Evolutionary conservation across 768 basidiomycete species (phyloP).

Genomic region (Agrocybe chaxingu): DNA sequence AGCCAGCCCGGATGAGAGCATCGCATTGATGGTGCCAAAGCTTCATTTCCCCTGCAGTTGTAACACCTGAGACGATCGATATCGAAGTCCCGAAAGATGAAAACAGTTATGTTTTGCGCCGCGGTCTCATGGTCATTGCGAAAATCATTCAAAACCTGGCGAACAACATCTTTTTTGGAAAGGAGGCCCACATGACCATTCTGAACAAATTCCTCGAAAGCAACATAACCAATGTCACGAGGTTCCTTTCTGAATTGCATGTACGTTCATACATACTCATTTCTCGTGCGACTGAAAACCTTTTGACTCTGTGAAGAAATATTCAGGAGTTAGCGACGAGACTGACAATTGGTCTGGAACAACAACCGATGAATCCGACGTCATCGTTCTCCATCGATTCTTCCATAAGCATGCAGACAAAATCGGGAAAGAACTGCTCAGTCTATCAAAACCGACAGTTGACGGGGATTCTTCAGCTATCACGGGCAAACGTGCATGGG

Average conservation of each 20-base stretch:
- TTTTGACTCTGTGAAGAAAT: conserved; percentile 27
- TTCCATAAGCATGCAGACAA: conserved; percentile 84
- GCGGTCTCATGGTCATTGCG: conserved; percentile 82
- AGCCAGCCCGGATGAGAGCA: neutral
- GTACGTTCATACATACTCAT: conserved; percentile 34
- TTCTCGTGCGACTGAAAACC: neutral
- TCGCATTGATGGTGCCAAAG: conserved; percentile 32
- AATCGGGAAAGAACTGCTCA: conserved; percentile 82
- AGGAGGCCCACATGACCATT: conserved; percentile 82
- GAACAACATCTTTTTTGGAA: conserved; percentile 92
- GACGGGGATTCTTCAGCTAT: conserved; percentile 56
- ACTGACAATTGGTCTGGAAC: conserved; percentile 74
- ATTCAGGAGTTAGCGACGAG: conserved; percentile 40
- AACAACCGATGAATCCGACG: conserved; percentile 81
- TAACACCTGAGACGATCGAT: conserved; percentile 82
- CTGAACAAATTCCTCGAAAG: conserved; percentile 72
- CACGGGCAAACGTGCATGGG: conserved; percentile 82
- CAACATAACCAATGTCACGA: conserved; percentile 71
- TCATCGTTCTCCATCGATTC: conserved; percentile 80
- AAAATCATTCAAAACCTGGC: conserved; percentile 93
- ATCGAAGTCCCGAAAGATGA: conserved; percentile 71
- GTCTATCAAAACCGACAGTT: conserved; percentile 55
- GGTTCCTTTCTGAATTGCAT: conserved; percentile 73
- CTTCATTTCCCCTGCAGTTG: conserved; percentile 90
- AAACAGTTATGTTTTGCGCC: conserved; percentile 49